Percentiles rank a stretch among this genome's conserved stretches.
phyloP scores from a whole-genome alignment of 1,139 yeast species.

The Eremothecium gossypii region DNA sequence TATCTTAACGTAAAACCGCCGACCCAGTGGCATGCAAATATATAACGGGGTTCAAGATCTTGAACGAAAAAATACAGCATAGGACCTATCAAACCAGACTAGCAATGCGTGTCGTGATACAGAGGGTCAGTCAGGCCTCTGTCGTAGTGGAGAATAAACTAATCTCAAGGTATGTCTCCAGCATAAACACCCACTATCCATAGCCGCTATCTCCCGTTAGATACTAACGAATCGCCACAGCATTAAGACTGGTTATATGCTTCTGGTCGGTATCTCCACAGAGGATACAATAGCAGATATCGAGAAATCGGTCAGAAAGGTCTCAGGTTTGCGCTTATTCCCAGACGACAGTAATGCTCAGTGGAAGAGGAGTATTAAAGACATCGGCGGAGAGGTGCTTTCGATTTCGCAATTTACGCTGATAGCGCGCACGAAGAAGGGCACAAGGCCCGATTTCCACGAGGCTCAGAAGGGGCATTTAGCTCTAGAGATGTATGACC shows the following conservation, averaged over 20 bases:
- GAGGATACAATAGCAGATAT: constrained; percentile 72
- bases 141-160: constrained; percentile 68
- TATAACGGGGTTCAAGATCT: no score
- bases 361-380: constrained; percentile 50
- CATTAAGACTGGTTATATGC: constrained; percentile 65
- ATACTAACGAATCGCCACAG: constrained; percentile 26
- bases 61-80: no score
- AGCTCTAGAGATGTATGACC: constrained; percentile 61
- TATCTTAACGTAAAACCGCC: background rate
- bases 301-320: constrained; percentile 54
- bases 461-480: constrained; percentile 73
- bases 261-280: constrained; percentile 74
- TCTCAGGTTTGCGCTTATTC: constrained; percentile 58
- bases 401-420: constrained; percentile 87
- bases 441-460: constrained; percentile 91
- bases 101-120: constrained; percentile 77
- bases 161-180: constrained; percentile 54
- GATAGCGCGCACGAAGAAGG: constrained; percentile 74
- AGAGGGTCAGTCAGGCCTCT: constrained; percentile 77
- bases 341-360: constrained; percentile 47
- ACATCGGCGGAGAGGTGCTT: constrained; percentile 48
- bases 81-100: no score
- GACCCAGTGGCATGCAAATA: background rate
- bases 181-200: background rate
- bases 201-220: background rate